Conservation (phyloP, 306 rosid species). For the Lathyrus oleraceus region DNA sequence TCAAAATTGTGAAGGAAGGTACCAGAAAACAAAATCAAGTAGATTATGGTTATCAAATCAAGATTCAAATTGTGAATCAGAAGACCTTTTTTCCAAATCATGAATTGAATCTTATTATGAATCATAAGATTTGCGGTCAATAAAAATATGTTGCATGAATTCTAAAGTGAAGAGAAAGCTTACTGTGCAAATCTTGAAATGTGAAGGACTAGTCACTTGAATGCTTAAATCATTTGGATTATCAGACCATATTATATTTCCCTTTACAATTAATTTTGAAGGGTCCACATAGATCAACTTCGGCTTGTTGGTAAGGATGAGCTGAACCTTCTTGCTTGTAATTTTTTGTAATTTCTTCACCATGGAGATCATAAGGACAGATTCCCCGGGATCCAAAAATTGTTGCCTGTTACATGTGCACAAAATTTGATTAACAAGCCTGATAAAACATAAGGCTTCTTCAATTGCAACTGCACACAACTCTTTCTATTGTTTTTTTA, state of each 20-base stretch:
- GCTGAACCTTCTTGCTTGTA: slow-evolving; percentile 98
- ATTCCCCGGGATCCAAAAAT: slow-evolving; percentile 94
- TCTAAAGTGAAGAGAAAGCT: slow-evolving; percentile 27
- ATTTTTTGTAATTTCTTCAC: slow-evolving; percentile 89
- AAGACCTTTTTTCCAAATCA: no score
- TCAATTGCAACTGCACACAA: slow-evolving; percentile 4
- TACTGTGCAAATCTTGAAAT: slow-evolving; percentile 95
- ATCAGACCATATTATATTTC: slow-evolving; percentile 92
- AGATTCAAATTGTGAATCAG: no score
- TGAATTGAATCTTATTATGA: not conserved
- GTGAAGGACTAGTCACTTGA: slow-evolving; percentile 81
- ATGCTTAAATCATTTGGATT: slow-evolving; percentile 85
- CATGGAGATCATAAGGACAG: slow-evolving; percentile 93
- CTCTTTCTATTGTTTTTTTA: not conserved
- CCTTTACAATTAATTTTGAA: slow-evolving; percentile 80
- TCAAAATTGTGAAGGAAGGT: slow-evolving; percentile 29
- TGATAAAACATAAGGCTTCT: slow-evolving; percentile 12
- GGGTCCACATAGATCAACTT: slow-evolving; percentile 96
- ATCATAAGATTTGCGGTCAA: not conserved
- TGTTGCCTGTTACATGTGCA: slow-evolving; percentile 69
- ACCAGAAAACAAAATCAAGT: not conserved
- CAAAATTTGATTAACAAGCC: not conserved
- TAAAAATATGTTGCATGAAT: slow-evolving; percentile 20
- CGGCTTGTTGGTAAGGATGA: slow-evolving; percentile 95
- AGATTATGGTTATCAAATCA: not conserved